Evolutionary conservation across 805 yeast genomes (phyloP).

Genomic region (Saturnispora dispora): DNA sequence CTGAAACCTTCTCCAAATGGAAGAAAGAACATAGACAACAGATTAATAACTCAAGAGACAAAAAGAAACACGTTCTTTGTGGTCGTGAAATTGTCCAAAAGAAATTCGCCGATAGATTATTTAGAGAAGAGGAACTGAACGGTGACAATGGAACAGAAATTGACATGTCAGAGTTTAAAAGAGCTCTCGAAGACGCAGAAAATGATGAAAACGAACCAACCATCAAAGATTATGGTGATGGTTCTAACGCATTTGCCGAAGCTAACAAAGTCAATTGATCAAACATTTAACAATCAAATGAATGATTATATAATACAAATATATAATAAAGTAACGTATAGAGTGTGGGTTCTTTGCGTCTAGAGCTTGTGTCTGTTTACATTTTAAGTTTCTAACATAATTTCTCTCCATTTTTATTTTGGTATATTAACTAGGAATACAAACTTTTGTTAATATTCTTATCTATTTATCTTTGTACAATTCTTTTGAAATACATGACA

Average conservation of each 20-base stretch:
- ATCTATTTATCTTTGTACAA: constrained; percentile 4
- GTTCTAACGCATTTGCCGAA: constrained; percentile 32
- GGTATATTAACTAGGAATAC: too few species aligned
- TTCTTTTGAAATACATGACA: constrained; percentile 16
- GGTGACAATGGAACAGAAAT: constrained; percentile 40
- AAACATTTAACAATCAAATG: not conserved
- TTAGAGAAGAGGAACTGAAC: constrained; percentile 41
- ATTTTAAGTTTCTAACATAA: not conserved
- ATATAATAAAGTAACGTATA: constrained; percentile 2
- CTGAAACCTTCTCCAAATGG: constrained; percentile 76
- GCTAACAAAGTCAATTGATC: constrained; percentile 17
- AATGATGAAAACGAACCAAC: constrained; percentile 34
- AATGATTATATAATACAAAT: not conserved
- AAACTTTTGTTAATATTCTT: not conserved
- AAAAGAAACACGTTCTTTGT: constrained; percentile 30
- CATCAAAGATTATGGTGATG: constrained; percentile 71
- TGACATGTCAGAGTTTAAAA: constrained; percentile 51
- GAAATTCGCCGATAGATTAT: constrained; percentile 48
- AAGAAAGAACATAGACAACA: constrained; percentile 57
- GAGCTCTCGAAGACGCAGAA: constrained; percentile 44
- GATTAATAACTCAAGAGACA: constrained; percentile 32
- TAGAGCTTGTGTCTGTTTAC: not conserved
- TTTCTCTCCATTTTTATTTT: not conserved
- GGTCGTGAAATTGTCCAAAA: constrained; percentile 65
- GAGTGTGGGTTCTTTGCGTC: constrained; percentile 17